These are phyloP conservation scores for Fusarium phyllophilum DNA, from an alignment of 2,329 filamentous ascomycete species.

Conservation along the genomic window DNA sequence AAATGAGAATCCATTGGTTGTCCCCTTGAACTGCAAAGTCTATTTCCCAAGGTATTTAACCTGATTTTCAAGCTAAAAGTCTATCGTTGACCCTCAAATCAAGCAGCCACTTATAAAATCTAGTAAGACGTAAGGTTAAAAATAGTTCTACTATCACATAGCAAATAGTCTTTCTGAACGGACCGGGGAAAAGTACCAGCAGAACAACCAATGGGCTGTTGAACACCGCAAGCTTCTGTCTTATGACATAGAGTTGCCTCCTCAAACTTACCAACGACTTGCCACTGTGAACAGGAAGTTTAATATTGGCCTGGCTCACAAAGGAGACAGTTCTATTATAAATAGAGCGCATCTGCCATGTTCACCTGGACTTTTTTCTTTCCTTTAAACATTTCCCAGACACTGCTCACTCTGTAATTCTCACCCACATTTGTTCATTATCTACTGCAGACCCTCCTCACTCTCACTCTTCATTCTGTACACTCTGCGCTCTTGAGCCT, in stretches of 20 bases:
- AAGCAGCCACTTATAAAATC: rapidly evolving
- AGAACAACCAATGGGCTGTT: neutral
- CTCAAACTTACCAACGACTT: neutral
- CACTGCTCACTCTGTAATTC: neutral
- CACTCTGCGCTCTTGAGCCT: neutral
- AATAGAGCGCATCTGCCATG: neutral
- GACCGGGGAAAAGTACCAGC: rapidly evolving
- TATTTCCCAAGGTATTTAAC: too few relatives aligned
- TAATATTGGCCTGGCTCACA: neutral
- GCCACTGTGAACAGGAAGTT: neutral
- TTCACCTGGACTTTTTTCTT: neutral
- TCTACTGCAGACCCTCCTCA: neutral
- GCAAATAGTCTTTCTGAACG: neutral
- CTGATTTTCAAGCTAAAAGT: neutral
- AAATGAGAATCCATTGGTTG: rapidly evolving
- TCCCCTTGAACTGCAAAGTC: neutral
- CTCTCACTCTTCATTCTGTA: neutral
- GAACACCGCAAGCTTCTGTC: neutral
- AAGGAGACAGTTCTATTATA: too few relatives aligned
- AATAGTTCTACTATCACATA: rapidly evolving
- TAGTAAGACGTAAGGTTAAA: rapidly evolving
- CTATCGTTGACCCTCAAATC: neutral
- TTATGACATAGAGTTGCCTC: neutral
- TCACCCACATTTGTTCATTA: neutral
- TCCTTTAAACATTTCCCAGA: too few relatives aligned